Evolutionary conservation across 768 basidiomycete species (phyloP).

Genomic region (Paxillus rubicundulus): DNA sequence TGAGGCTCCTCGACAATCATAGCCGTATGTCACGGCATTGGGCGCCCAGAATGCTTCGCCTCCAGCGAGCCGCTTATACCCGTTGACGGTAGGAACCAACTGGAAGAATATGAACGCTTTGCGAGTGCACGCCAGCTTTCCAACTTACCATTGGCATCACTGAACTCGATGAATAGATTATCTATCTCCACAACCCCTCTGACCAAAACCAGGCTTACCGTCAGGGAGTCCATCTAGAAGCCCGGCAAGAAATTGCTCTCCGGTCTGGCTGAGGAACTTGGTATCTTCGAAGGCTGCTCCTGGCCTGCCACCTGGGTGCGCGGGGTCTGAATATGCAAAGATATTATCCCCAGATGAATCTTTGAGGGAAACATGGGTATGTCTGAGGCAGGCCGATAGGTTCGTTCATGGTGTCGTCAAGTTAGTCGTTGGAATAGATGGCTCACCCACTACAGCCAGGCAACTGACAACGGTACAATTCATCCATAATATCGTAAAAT

Average conservation of each 20-base stretch:
- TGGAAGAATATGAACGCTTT: slow-evolving; percentile 25
- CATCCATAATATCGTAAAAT: slow-evolving; percentile 2
- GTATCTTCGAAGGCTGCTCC: slow-evolving; percentile 80
- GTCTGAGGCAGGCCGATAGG: slow-evolving; percentile 42
- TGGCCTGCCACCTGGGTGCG: slow-evolving; percentile 59
- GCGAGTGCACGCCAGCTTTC: not conserved
- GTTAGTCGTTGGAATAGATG: slow-evolving; percentile 7
- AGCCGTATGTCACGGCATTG: slow-evolving; percentile 90
- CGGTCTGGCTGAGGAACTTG: slow-evolving; percentile 76
- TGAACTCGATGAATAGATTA: slow-evolving; percentile 20
- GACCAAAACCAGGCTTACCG: slow-evolving; percentile 44
- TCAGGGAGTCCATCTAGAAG: slow-evolving; percentile 87
- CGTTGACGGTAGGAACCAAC: slow-evolving; percentile 90
- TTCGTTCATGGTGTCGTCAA: not conserved
- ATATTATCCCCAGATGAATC: slow-evolving; percentile 67
- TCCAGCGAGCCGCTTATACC: slow-evolving; percentile 94
- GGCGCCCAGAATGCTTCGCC: slow-evolving; percentile 96
- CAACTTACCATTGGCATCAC: slow-evolving; percentile 78
- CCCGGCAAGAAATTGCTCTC: slow-evolving; percentile 94
- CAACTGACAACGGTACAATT: slow-evolving; percentile 46
- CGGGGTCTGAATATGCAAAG: slow-evolving; percentile 68
- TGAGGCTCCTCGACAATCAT: slow-evolving; percentile 91
- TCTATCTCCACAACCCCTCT: not conserved
- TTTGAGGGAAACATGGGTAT: slow-evolving; percentile 88
- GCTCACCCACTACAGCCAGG: slow-evolving; percentile 92